A percentile compares a stretch with the other conserved stretches of the same genome.
Conservation (phyloP, 805 yeast genomes). For the Suhomyces canberraensis region DNA sequence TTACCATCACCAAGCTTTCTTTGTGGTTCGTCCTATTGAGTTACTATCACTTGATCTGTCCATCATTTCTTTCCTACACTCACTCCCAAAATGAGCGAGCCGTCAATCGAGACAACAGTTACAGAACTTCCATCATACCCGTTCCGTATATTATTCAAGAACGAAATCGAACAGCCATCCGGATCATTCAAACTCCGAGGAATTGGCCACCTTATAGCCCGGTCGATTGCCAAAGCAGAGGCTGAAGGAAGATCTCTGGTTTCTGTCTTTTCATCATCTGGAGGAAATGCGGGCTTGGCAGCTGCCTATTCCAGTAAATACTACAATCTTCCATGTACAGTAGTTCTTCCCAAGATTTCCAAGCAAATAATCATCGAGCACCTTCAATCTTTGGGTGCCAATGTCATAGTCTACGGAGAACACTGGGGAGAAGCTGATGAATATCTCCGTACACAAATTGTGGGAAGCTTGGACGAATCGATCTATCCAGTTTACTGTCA, state of each 20-base stretch:
- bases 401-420: constrained; percentile 20
- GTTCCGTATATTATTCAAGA: constrained; percentile 8
- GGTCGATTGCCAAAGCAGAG: constrained; percentile 1
- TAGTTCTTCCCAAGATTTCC: constrained; percentile 22
- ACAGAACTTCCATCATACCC: constrained; percentile 1
- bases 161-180: constrained; percentile 12
- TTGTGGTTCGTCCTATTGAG: too few relatives aligned
- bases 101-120: constrained; percentile 6
- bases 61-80: too few relatives aligned
- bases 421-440: constrained; percentile 35
- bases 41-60: too few relatives aligned
- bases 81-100: neutral
- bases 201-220: constrained; percentile 8
- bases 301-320: constrained; percentile 26
- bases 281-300: constrained; percentile 37
- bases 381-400: constrained; percentile 20
- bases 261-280: constrained; percentile 27
- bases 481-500: constrained; percentile 27
- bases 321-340: constrained; percentile 25
- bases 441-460: constrained; percentile 15
- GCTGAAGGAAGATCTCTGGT: constrained; percentile 13
- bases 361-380: constrained; percentile 18
- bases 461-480: constrained; percentile 10
- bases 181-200: constrained; percentile 15
- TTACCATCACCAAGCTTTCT: too few relatives aligned